Percentiles rank a stretch among this genome's conserved stretches.
Evolutionary conservation across 129 eudicot genomes (phyloP).

Genomic region (Silybum marianum): DNA sequence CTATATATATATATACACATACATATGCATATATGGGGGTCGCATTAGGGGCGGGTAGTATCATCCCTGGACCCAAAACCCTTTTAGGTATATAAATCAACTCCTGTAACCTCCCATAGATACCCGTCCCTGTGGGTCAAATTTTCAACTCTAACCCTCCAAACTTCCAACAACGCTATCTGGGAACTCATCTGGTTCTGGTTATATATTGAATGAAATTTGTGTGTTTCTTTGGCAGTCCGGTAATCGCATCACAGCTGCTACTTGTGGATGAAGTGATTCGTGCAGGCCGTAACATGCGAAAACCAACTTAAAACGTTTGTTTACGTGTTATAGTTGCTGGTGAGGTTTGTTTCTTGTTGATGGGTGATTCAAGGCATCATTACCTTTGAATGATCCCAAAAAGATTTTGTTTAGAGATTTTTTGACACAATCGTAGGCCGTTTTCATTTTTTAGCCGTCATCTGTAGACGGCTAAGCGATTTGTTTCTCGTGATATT

Average conservation of each 20-base stretch:
- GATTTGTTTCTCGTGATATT: constrained; percentile 21
- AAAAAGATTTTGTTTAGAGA: constrained; percentile 28
- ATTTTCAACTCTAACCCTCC: too few relatives aligned
- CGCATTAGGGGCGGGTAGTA: background rate
- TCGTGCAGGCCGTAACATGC: constrained; percentile 98
- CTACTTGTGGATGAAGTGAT: constrained; percentile 96
- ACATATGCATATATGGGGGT: background rate
- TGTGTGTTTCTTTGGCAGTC: constrained; percentile 46
- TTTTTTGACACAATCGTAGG: constrained; percentile 24
- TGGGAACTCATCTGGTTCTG: background rate
- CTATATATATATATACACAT: background rate
- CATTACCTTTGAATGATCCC: constrained; percentile 12
- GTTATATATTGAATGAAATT: background rate
- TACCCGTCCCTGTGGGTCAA: too few relatives aligned
- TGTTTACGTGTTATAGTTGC: background rate
- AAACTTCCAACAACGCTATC: too few relatives aligned
- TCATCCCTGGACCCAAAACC: background rate
- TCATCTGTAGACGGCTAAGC: constrained; percentile 18
- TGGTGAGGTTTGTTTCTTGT: constrained; percentile 16
- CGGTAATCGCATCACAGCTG: constrained; percentile 91
- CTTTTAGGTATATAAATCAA: too few relatives aligned
- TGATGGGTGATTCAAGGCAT: background rate
- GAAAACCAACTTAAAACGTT: constrained; percentile 69
- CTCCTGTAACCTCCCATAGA: too few relatives aligned
- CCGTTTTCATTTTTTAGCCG: constrained; percentile 17